Evolutionary conservation across 176 grass and related monocot genomes (phyloP).

Genomic region (Oryza meridionalis): DNA sequence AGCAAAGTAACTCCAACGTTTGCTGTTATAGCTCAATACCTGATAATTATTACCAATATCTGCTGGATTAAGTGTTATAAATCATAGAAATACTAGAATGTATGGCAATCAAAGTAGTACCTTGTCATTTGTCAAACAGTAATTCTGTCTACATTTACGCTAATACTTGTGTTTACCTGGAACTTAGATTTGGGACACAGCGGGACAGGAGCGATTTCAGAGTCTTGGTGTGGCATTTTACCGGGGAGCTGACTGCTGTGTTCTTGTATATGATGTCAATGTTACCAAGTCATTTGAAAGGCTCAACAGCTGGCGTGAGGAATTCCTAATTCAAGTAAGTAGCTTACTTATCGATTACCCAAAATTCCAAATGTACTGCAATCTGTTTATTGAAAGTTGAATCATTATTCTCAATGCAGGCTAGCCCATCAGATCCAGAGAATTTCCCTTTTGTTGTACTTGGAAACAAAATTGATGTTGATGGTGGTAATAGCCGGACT

Average conservation of each 20-base stretch:
- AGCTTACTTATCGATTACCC: not conserved
- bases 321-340: conserved; percentile 85
- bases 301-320: conserved; percentile 92
- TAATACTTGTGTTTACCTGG: conserved; percentile 13
- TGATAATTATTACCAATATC: not conserved
- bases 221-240: conserved; percentile 98
- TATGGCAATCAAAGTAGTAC: not conserved
- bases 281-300: conserved; percentile 93
- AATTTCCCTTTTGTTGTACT: conserved; percentile 95
- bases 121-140: not conserved
- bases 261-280: conserved; percentile 92
- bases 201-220: conserved; percentile 93
- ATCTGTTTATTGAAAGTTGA: not conserved
- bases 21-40: not conserved
- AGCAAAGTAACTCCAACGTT: not conserved
- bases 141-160: not conserved
- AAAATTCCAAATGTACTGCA: not conserved
- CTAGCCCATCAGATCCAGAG: conserved; percentile 84
- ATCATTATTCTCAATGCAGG: conserved; percentile 50
- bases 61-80: not conserved
- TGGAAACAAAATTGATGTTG: conserved; percentile 91
- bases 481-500: conserved; percentile 89
- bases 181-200: conserved; percentile 92
- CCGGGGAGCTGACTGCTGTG: conserved; percentile 91
- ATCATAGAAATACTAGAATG: not conserved